Base-by-base conservation (phyloP, 83 land plant species). In the Picea abies region DNA sequence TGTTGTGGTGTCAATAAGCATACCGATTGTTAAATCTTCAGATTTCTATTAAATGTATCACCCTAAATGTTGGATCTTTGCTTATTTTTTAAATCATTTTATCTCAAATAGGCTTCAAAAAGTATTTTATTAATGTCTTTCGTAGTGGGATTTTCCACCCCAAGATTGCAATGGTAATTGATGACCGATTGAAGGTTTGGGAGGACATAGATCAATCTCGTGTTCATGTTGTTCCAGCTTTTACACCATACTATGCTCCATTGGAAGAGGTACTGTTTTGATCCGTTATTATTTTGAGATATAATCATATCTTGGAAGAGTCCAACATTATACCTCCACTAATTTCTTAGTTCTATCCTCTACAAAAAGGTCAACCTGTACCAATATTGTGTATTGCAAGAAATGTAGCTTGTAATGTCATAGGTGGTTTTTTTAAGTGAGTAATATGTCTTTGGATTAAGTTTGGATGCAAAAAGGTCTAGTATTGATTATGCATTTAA, bases 161-260 rank as follows among this genome's bases (percentile, higher is more conserved):
- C 47, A 97, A 89, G 89, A 91, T 96, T 95, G 91, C 98, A 37
- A 85, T 97, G 85, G 97, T 97, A 29, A 93, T 97, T 75, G 99
- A 97, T 90, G 99, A 96, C 78, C 94, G 99, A 23, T 83, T 95
- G 68, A 90, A 92, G 85, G 99, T 97, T 19, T 97, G 99, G 99
- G 98, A 96, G 89, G 98, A 96, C n/a, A 86, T 83, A 80, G 99
- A 97, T 87, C 99, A 96, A 84, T 89, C 98, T 73, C 92, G 94
- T 49, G 99, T 97, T 79, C 98, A 97, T 88, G 94, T 94, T 76
- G 99, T 97, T 64, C 98, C 98, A 81, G 96, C 98, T 69, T 97
- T 94, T 90, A 91, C 95, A 78, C 99, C 99, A 44, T 97, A 97
- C 82, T 90, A 92, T 91, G 96, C 98, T 81, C 99, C 99, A 84